Conservation (phyloP, 1,284 basidiomycete species). For the Ceratobasidium sp. region DNA sequence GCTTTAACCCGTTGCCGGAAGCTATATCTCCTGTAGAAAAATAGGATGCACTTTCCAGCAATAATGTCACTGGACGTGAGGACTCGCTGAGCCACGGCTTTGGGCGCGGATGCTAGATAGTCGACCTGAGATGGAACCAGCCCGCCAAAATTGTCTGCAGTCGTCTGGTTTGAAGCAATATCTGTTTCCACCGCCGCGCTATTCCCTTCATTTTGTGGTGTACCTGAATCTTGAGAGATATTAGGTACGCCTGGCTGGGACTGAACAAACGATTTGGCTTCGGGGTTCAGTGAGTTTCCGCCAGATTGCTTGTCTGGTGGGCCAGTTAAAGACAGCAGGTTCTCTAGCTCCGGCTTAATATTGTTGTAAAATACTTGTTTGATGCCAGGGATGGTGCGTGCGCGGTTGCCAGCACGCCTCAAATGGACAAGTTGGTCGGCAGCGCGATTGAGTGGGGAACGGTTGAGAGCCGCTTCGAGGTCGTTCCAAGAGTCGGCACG, state of each 20-base stretch:
- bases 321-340: neutral
- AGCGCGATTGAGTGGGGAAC: slow-evolving; percentile 22
- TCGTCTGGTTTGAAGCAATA: neutral
- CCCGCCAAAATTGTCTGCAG: neutral
- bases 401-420: neutral
- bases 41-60: slow-evolving; percentile 18
- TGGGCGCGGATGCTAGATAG: neutral
- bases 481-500: slow-evolving; percentile 6
- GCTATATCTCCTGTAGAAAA: slow-evolving; percentile 14
- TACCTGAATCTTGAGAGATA: too few species aligned
- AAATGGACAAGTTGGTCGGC: slow-evolving; percentile 14
- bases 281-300: neutral
- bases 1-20: slow-evolving; percentile 2
- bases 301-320: neutral
- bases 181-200: neutral
- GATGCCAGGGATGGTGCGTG: neutral
- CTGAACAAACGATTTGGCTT: slow-evolving; percentile 9
- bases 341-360: neutral
- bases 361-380: slow-evolving; percentile 5
- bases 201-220: neutral
- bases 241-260: neutral
- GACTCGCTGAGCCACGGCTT: neutral
- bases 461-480: neutral
- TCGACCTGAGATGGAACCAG: slow-evolving; percentile 12
- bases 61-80: neutral